Conservation (phyloP, 73 alveolate species). For the Paraurostyla sp. region DNA sequence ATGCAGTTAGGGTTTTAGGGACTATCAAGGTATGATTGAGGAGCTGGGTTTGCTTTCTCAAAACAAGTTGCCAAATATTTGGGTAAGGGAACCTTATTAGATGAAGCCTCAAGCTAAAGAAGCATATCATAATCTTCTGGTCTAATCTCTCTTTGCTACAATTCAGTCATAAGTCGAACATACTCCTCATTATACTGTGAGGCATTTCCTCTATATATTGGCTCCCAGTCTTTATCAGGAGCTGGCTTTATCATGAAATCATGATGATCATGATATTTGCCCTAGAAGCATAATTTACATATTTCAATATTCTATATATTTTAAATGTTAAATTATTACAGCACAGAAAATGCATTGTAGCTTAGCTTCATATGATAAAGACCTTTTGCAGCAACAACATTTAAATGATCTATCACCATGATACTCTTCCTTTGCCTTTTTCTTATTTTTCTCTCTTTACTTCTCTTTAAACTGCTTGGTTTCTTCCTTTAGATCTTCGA, state of each 20-base stretch:
- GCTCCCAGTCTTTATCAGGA: slow-evolving; percentile 64
- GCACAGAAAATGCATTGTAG: slow-evolving; percentile 61
- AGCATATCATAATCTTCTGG: slow-evolving; percentile 73
- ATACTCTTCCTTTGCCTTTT: neutral
- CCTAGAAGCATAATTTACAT: slow-evolving; percentile 61
- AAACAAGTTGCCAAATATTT: slow-evolving; percentile 9
- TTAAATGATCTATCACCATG: slow-evolving; percentile 58
- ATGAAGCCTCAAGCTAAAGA: slow-evolving; percentile 17
- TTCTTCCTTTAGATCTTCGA: slow-evolving; percentile 66
- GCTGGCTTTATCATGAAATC: slow-evolving; percentile 36
- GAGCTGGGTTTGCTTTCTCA: slow-evolving; percentile 26
- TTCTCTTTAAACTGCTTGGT: slow-evolving; percentile 36
- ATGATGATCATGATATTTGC: slow-evolving; percentile 63
- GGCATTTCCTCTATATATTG: neutral
- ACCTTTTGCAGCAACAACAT: slow-evolving; percentile 71
- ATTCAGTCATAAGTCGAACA: slow-evolving; percentile 54
- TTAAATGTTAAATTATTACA: neutral
- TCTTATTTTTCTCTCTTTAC: neutral
- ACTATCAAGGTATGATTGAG: neutral
- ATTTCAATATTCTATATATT: slow-evolving; percentile 21
- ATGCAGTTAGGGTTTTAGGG: slow-evolving; percentile 22
- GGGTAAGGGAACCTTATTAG: neutral
- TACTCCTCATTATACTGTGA: slow-evolving; percentile 60
- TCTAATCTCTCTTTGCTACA: slow-evolving; percentile 58
- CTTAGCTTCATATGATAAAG: slow-evolving; percentile 57